phyloP scores from a whole-genome alignment of 345 rosid genomes.

The Ailanthus altissimus region DNA sequence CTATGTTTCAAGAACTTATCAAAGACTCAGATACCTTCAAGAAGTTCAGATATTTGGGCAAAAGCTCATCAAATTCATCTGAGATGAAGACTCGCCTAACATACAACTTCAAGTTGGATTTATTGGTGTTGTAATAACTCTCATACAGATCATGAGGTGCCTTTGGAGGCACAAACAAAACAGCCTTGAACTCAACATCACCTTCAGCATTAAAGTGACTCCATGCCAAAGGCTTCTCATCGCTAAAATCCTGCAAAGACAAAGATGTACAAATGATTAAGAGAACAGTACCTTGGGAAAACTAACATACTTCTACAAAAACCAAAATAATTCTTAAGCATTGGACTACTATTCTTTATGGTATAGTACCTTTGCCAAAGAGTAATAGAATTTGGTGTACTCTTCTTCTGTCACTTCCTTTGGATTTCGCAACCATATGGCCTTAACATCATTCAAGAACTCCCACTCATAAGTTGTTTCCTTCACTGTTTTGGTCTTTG shows the following conservation, averaged over 20 bases:
- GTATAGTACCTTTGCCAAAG: slow-evolving; percentile 75
- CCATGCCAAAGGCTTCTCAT: slow-evolving; percentile 89
- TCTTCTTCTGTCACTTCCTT: slow-evolving; percentile 95
- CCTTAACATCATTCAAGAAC: slow-evolving; percentile 91
- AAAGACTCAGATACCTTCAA: slow-evolving; percentile 54
- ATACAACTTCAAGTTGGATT: slow-evolving; percentile 88
- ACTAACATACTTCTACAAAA: neutral
- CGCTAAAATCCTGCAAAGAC: slow-evolving; percentile 69
- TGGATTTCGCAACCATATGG: slow-evolving; percentile 96
- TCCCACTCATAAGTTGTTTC: slow-evolving; percentile 93
- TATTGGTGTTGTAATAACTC: slow-evolving; percentile 85
- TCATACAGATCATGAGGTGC: slow-evolving; percentile 93
- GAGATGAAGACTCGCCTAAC: slow-evolving; percentile 97
- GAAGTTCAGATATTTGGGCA: slow-evolving; percentile 92
- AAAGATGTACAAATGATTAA: slow-evolving; percentile 15
- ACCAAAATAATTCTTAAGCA: neutral
- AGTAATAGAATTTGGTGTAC: slow-evolving; percentile 82
- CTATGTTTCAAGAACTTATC: neutral
- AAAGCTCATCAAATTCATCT: slow-evolving; percentile 94
- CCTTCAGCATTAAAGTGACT: slow-evolving; percentile 97
- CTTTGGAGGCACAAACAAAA: slow-evolving; percentile 91
- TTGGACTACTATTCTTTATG: neutral
- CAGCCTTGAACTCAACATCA: slow-evolving; percentile 95
- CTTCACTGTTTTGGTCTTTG: slow-evolving; percentile 74
- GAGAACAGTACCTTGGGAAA: slow-evolving; percentile 2